These are phyloP conservation scores for Artomyces pyxidatus DNA, from an alignment of 768 basidiomycete genomes.

Conservation along the genomic window DNA sequence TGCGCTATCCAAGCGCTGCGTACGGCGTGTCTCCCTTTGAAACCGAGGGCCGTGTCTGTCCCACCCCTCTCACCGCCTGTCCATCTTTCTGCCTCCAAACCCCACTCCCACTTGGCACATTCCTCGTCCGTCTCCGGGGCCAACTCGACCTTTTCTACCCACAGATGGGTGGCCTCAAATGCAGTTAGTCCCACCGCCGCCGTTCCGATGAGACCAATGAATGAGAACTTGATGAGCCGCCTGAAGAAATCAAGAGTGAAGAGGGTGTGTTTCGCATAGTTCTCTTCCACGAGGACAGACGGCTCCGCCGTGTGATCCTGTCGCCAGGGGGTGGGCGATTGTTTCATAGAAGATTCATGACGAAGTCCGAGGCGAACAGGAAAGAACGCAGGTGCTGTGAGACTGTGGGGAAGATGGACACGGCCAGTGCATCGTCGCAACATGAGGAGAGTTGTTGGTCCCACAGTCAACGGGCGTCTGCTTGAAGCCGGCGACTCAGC, in stretches of 20 bases:
- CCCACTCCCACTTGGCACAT: slow-evolving; percentile 58
- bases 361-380: background rate
- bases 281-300: slow-evolving; percentile 20
- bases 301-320: background rate
- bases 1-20: slow-evolving; percentile 68
- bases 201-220: slow-evolving; percentile 35
- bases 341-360: background rate
- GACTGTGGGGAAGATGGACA: background rate
- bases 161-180: slow-evolving; percentile 54
- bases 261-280: slow-evolving; percentile 27
- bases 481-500: background rate
- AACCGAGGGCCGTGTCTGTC: slow-evolving; percentile 65
- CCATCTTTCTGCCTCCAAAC: slow-evolving; percentile 55
- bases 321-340: background rate
- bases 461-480: background rate
- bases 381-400: background rate
- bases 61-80: slow-evolving; percentile 43
- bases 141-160: slow-evolving; percentile 52
- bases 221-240: slow-evolving; percentile 42
- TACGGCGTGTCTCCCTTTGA: slow-evolving; percentile 49
- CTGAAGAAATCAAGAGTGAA: slow-evolving; percentile 36
- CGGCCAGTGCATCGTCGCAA: background rate
- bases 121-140: slow-evolving; percentile 44
- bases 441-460: background rate
- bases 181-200: slow-evolving; percentile 36